Evolutionary conservation across 805 yeast species (phyloP), one percentile per base, ranked within the genome.

Genomic region (Saccharomycopsis fermentans): DNA sequence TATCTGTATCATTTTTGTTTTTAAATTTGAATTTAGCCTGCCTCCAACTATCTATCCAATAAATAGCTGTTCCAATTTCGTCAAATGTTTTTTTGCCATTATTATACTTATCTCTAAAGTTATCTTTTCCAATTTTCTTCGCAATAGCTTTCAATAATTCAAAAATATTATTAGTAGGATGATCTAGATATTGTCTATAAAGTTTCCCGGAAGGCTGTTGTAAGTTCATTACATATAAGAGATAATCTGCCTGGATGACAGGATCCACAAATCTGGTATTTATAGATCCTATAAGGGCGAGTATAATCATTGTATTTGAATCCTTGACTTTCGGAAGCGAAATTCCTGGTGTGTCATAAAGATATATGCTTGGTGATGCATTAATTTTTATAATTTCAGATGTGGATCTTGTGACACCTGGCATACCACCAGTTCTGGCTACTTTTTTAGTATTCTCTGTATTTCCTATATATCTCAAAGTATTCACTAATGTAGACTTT

Each of bases 291-390:
- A 86, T 82, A 19, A 90, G 71, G 0, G 87, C 77, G 40, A 91
- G 74, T 2, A 84, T 79, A 26, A 92, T 73, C 94, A 91, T 88
- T 1, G 90, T 81, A 62, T 83, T 81, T 3, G 78, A 69, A 61
- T 79, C 78, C 53, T 78, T 77, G 9, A 83, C 87, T 21, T 82
- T 81, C 0, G 99, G 98, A 12, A 90, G 70, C 59, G 89, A 81
- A 3, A 94, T 91, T 1, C 99, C 99, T 0, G 99, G 99, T 0
- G 97, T 87, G 68, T 94, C 99, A 64, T 87, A 82, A 6, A 91
- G 74, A 59, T 82, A 77, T 2, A 92, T 78, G 36, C 81, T 82
- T 0, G 94, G 91, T 32, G 76, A 76, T 11, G 73, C 70, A 50
- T 77, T 72, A 14, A 94, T 75, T 57, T 84, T 73, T 39, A 94